Evolutionary conservation across 1,139 yeast species (phyloP), one percentile per base, ranked within the genome.

Genomic region (Eremothecium gossypii): DNA sequence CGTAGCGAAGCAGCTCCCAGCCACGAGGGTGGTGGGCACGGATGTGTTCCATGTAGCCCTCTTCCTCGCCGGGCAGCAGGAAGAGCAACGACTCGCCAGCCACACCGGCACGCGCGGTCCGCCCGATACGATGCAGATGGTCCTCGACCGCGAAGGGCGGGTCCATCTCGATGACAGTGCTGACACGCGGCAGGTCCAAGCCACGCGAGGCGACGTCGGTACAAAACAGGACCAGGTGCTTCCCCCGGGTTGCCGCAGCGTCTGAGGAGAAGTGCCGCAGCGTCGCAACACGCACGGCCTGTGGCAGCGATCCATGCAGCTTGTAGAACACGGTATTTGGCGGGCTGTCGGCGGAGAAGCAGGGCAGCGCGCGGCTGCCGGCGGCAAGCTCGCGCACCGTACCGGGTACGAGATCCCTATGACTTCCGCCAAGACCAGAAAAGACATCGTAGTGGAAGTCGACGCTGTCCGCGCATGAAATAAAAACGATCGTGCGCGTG

Each of bases 401-500:
- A 42, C 66, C 65, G 9, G 83, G 83, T 9, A 67, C 67, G 45
- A 78, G 63, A 34, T 51, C 52, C 10, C 48, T 50, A 31, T 56
- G 48, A 33, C 49, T 45, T 2, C 49, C 47, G 38, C 56, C 57
- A 39, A 49, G 48, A 5, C 57, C 46, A 2, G 93, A 73, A 53
- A 89, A 79, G 0, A 78, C 81, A 40, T 77, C 75, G 61, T 79
- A 86, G 64, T 91, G 96, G 66, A 83, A 91, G 52, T 91, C 87
- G 17, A 93, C 97, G 10, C 96, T 83, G 58, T 91, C 97, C 0
- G 97, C 79, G 65, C 98, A 91, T 7, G 96, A 83, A 51, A 87
- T 74, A 61, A 91, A 91, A 0, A 93, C 89, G 59, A 91, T 81
- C 1, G 91, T 77, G 54, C 86, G 75, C 1, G 63, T 59, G 4